Conservation (phyloP, 345 rosid species). For the Boechera divaricarpa region DNA sequence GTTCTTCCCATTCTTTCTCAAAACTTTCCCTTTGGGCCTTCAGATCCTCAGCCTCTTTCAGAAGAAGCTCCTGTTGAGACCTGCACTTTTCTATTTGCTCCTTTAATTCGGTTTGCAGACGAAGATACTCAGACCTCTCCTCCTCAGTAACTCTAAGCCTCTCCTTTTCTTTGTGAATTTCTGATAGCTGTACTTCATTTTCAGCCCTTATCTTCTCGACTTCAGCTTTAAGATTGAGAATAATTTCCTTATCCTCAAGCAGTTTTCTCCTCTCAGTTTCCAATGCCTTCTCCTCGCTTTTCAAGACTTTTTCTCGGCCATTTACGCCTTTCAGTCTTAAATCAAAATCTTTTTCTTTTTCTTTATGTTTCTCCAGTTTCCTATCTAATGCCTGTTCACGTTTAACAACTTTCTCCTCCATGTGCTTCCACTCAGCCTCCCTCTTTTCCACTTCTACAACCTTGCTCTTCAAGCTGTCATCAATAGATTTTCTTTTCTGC, state of each 20-base stretch:
- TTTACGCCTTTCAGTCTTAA: slow-evolving; percentile 60
- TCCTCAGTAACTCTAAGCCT: slow-evolving; percentile 71
- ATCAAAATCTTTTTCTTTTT: slow-evolving; percentile 75
- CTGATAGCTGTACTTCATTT: slow-evolving; percentile 66
- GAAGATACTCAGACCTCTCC: slow-evolving; percentile 74
- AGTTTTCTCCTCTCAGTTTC: slow-evolving; percentile 62
- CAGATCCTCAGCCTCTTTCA: slow-evolving; percentile 86
- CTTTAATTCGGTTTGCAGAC: slow-evolving; percentile 79
- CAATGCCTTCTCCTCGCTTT: slow-evolving; percentile 67
- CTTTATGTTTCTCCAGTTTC: slow-evolving; percentile 74
- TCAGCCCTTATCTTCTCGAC: slow-evolving; percentile 69
- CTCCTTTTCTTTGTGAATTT: slow-evolving; percentile 67
- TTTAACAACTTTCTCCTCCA: slow-evolving; percentile 80
- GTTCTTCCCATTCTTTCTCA: slow-evolving; percentile 95
- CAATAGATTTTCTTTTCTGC: slow-evolving; percentile 71
- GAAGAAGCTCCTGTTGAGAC: slow-evolving; percentile 71
- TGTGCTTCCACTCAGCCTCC: slow-evolving; percentile 82
- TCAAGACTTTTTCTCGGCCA: slow-evolving; percentile 74
- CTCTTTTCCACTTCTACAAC: slow-evolving; percentile 74
- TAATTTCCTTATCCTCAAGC: slow-evolving; percentile 58
- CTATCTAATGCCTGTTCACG: slow-evolving; percentile 78
- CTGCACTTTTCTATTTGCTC: slow-evolving; percentile 78
- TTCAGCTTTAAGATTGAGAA: slow-evolving; percentile 61
- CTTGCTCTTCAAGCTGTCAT: slow-evolving; percentile 73
- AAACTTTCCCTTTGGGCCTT: slow-evolving; percentile 82